Percentiles rank a stretch among this genome's conserved stretches.
These are phyloP conservation scores for Miscanthus lutarioriparius DNA, from an alignment of 176 grass and related monocot species.

Conservation along the genomic window DNA sequence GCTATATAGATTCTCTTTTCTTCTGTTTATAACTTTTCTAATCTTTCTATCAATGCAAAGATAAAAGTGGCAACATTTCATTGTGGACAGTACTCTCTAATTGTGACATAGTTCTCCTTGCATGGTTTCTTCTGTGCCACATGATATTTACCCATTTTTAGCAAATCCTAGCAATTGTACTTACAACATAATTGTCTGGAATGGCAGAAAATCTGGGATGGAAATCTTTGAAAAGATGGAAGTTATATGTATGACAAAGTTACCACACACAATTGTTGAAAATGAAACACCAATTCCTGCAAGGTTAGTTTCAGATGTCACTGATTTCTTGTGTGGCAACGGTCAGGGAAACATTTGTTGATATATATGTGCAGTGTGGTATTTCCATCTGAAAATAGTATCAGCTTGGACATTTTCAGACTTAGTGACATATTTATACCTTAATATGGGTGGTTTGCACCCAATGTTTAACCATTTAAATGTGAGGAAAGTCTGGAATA, in stretches of 20 bases:
- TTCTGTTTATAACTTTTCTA: neutral
- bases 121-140: neutral
- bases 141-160: neutral
- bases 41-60: neutral
- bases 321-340: neutral
- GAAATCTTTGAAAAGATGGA: neutral
- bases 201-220: neutral
- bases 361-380: neutral
- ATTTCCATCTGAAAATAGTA: neutral
- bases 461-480: neutral
- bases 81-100: neutral
- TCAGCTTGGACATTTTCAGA: neutral
- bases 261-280: neutral
- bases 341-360: neutral
- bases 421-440: neutral
- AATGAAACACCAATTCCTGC: neutral
- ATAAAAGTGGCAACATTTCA: neutral
- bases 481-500: neutral
- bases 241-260: neutral
- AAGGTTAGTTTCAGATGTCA: neutral
- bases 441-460: neutral
- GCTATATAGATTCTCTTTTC: neutral
- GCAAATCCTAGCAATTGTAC: neutral
- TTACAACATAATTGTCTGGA: neutral
- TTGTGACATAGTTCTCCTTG: neutral